Base-by-base conservation (phyloP, 129 eudicot genomes). In the Flaveria ramosissima region DNA sequence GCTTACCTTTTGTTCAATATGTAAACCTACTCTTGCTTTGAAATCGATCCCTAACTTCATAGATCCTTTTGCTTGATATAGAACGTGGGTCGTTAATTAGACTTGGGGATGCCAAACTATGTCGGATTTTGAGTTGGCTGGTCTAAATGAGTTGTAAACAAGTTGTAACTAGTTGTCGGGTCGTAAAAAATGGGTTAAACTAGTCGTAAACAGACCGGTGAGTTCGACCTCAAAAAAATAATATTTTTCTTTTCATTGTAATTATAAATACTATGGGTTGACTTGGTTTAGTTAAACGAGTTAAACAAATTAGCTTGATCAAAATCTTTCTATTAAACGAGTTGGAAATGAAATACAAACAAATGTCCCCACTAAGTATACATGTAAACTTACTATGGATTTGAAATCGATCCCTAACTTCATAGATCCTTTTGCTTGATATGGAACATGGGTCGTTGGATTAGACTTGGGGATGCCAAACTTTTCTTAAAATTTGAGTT, bases 1-100 rank as follows among this genome's bases (percentile, higher is more conserved):
- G 52, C 12, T 52, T 41, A 47, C 55, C 48, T 76, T 76, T n/a
- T 76, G 23, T 3, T 65, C 14, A 13, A 32, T 66, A 65, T 51
- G 64, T 65, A 19, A 30, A 27, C 43, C 53, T 36, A 47, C 56
- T 39, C 41, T 66, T 7, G 47, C 74, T 20, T 75, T 14, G 10
- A 63, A 75, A 64, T 19, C 4, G 32, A 11, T 26, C 70, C 71
- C 19, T 21, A 26, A 30, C 45, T 62, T 47, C 20, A 14, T 21
- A 57, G 16, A 57, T 57, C 64, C 64, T 57, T 57, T 57, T 57
- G 7, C 64, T 21, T 3, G 16, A 23, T 57, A 21, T 21, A 15
- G 23, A 57, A 57, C 32, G 21, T 10, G 32, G 64, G 32, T 57
- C 32, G 64, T 21, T 57, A n/a, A 55, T 7, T 55, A 23, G 61